Base-by-base conservation (phyloP, 768 basidiomycete genomes). In the Tricholoma hemisulphureum region DNA sequence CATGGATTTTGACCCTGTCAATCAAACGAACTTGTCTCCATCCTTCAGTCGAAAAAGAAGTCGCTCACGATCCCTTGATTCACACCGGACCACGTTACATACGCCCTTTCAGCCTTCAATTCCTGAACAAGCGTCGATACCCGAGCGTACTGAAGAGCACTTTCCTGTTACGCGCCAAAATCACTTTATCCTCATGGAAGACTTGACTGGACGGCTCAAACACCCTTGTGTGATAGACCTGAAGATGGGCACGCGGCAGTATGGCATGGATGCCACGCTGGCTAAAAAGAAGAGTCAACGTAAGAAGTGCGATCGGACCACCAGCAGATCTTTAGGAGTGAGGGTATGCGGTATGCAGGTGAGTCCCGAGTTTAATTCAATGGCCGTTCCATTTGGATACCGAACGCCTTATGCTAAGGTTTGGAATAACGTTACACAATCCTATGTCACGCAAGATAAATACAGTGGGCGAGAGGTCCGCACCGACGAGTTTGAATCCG, bases 191-290 rank as follows among this genome's bases (percentile, higher is more conserved):
- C 82, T 98, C 64, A 97, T 99, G 95, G 97, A 99, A 73, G 97
- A 99, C 68, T 77, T 99, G 49, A 99, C 97, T 2, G 97, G 97
- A 23, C 79, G 90, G 31, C 73, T 97, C 67, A 95, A 91, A 73
- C 84, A 83, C 51, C 92, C 97, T 8, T 99, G 97, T 67, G 96
- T 99, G 39, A 84, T 98, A 66, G 97, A 99, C 73, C 78, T 99
- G 65, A 99, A 99, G 79, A 98, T 98, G 97, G 97, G 97, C n/a
- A 98, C 95, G 28, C 81, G 97, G 31, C 97, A 99, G 75, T 98
- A 98, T 73, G 97, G 97, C 18, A 91, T 96, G 77, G 93, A 97
- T 64, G 97, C 97, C 23, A 90, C 89, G 8, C 75, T 87, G 1
- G 78, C 85, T 53, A 99, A 99, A 79, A 98, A 97, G 83, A 95